These are phyloP conservation scores for Pisolithus thermaeus DNA, from an alignment of 1,284 basidiomycete genomes.

Conservation along the genomic window DNA sequence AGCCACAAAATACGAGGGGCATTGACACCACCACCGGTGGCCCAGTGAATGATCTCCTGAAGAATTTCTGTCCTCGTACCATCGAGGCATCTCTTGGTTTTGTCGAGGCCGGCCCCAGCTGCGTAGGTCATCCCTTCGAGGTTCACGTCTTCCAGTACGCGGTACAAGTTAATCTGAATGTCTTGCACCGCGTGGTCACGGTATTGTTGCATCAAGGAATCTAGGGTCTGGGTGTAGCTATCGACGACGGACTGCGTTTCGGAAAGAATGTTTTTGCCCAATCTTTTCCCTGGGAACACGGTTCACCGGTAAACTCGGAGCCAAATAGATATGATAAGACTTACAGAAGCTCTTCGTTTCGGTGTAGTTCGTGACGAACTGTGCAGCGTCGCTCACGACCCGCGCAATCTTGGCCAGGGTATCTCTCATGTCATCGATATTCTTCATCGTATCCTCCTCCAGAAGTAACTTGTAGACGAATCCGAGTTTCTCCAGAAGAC, in stretches of 20 bases:
- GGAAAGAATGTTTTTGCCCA: too few relatives aligned
- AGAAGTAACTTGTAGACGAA: neutral
- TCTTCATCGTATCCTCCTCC: neutral
- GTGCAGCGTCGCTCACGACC: neutral
- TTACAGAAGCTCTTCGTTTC: constrained; percentile 4
- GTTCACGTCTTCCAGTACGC: neutral
- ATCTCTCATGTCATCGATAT: neutral
- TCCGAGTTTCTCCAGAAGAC: neutral
- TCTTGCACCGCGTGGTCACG: too few relatives aligned
- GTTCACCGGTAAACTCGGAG: neutral
- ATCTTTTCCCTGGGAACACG: too few relatives aligned
- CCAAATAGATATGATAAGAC: neutral
- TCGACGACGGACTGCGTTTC: too few relatives aligned
- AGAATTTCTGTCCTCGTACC: constrained; percentile 11
- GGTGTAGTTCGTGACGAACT: constrained; percentile 2
- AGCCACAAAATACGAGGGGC: constrained; percentile 11
- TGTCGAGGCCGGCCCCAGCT: neutral
- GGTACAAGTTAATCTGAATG: too few relatives aligned
- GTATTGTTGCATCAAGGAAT: too few relatives aligned
- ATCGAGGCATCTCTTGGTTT: constrained; percentile 5
- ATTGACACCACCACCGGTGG: neutral
- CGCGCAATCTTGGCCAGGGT: neutral
- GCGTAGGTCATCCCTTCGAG: constrained; percentile 3
- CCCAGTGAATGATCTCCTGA: constrained; percentile 8
- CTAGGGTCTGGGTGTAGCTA: too few relatives aligned